Base-by-base conservation (phyloP, 202 grass and related monocot species). In the Dendrocalamus latiflorus region DNA sequence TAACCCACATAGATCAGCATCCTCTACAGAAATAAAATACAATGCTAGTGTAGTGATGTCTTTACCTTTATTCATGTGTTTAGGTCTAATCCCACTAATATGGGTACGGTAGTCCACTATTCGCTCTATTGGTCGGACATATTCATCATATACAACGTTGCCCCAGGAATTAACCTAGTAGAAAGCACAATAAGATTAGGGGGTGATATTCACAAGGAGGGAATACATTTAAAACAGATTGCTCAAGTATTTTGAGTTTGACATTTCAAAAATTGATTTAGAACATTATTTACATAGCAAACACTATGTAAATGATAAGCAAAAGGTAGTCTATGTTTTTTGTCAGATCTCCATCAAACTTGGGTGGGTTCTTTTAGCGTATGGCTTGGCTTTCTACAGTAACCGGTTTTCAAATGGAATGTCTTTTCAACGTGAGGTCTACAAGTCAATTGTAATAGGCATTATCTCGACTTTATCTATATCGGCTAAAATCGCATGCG, bases 11-110 rank as follows among this genome's bases (percentile, higher is more conserved):
- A 74, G 34, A 45, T 68, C 26, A 1, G 15, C 8, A 64, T 2
- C 30, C 17, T 34, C 39, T 6, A 78, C 24, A 37, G 20, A 17
- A 72, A 70, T 24, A 54, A 59, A 65, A 68, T 56, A 64, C n/a
- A 61, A 1, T 38, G 2, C 15, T 38, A 74, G 14, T 71, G 8
- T 58, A 74, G n/a, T 78, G 47, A 14, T 54, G 8, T 18, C 1
- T 24, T 14, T 73, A 95, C 96, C 96, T 91, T 93, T 98, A 65
- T 87, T 95, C 89, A 98, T 93, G 91, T 98, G 85, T 55, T 84
- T 98, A 15, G 93, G 91, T 72, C 93, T 87, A 69, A 98, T 98
- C 21, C 96, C 96, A 90, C 96, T 98, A 65, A 93, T 98, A 74
- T 78, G 89, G 16, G 93, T 98, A 68, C 91, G 86, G 56, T 89